phyloP scores from a whole-genome alignment of 257 asterid species.

The Solanum piurae region DNA sequence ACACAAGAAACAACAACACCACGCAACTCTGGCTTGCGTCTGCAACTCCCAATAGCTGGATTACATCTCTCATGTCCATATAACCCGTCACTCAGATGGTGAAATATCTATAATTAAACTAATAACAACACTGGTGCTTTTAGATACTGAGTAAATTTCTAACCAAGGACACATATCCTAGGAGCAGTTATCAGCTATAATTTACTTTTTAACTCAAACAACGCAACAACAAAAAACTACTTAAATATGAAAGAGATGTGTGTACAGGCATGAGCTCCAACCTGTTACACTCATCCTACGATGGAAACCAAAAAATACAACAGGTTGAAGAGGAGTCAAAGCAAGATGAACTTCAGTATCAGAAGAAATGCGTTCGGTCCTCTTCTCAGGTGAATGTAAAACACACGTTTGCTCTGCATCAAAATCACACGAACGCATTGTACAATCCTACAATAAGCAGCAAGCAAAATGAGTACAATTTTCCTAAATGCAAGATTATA shows the following conservation, averaged over 20 bases:
- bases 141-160: background rate
- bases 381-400: conserved; percentile 96
- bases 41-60: background rate
- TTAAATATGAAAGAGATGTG: background rate
- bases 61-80: background rate
- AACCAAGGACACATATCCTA: background rate
- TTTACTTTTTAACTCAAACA: background rate
- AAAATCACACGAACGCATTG: conserved; percentile 94
- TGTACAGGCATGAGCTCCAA: background rate
- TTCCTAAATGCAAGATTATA: background rate
- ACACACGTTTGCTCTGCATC: conserved; percentile 95
- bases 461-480: background rate
- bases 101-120: background rate
- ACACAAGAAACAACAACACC: background rate
- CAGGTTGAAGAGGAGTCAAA: conserved; percentile 94
- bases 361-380: conserved; percentile 75
- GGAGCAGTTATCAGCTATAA: background rate
- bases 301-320: conserved; percentile 95
- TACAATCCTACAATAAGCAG: conserved; percentile 63
- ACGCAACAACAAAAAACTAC: background rate
- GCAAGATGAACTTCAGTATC: conserved; percentile 99
- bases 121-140: background rate
- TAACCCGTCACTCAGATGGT: background rate
- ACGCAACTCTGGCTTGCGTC: background rate
- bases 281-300: conserved; percentile 99